These are phyloP conservation scores for Hirschfeldia incana DNA, from an alignment of 345 rosid species.

Conservation along the genomic window DNA sequence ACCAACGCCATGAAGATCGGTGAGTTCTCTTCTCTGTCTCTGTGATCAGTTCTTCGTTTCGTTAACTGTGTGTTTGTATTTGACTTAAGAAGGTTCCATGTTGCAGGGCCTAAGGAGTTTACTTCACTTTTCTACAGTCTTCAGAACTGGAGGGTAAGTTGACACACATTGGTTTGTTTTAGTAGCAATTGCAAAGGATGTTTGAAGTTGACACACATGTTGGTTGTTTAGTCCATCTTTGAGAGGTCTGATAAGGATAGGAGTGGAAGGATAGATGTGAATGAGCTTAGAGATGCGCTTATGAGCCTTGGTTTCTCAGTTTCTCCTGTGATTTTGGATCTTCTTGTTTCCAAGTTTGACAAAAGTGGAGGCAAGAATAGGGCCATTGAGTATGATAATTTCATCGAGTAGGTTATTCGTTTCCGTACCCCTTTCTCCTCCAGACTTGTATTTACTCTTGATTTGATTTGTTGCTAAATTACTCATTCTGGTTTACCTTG, in stretches of 20 bases:
- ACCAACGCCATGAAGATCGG: conserved; percentile 76
- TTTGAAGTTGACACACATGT: conserved; percentile 4
- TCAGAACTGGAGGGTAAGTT: conserved; percentile 89
- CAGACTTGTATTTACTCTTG: not conserved
- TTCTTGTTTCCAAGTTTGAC: conserved; percentile 81
- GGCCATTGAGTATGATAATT: conserved; percentile 91
- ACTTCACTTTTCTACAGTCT: conserved; percentile 81
- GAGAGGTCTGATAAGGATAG: conserved; percentile 85
- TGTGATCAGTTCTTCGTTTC: no score
- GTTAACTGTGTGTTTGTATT: no score
- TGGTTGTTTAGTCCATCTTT: conserved; percentile 56
- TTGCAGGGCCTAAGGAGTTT: conserved; percentile 88
- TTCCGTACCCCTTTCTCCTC: not conserved
- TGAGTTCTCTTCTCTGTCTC: conserved; percentile 24
- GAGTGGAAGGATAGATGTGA: conserved; percentile 78
- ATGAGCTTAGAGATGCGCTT: conserved; percentile 84
- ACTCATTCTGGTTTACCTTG: not conserved
- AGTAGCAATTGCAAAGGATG: not conserved
- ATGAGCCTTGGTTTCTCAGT: conserved; percentile 72
- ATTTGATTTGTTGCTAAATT: not conserved
- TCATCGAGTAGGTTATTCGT: conserved; percentile 69
- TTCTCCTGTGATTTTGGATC: conserved; percentile 17
- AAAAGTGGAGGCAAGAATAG: conserved; percentile 70
- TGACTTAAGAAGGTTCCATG: not conserved
- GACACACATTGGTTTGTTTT: not conserved